These are phyloP conservation scores for Suhomyces tanzawaensis DNA, from an alignment of 805 yeast genomes.

Conservation along the genomic window DNA sequence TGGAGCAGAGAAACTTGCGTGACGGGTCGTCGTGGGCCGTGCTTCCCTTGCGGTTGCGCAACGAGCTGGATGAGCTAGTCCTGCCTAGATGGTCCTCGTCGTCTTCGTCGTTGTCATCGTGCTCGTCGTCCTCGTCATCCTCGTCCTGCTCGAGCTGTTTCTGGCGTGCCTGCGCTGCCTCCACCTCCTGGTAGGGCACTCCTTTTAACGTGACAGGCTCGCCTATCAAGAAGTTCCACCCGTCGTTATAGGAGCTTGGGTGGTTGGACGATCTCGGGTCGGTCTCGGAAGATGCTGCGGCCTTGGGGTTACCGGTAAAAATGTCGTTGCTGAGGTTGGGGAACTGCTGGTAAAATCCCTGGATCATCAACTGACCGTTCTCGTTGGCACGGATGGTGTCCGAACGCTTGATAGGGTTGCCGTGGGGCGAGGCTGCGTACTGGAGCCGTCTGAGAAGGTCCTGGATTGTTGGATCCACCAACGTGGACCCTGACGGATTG, in stretches of 20 bases:
- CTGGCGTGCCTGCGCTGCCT: conserved; percentile 5
- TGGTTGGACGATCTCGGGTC: conserved; percentile 7
- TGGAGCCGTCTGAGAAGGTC: conserved; percentile 59
- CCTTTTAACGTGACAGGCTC: conserved; percentile 17
- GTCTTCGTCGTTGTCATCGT: conserved; percentile 4
- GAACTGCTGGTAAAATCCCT: conserved; percentile 39
- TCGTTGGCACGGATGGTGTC: conserved; percentile 34
- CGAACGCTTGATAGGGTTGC: conserved; percentile 43
- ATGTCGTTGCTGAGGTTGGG: conserved; percentile 44
- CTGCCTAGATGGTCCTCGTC: conserved; percentile 6
- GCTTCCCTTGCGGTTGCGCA: background rate
- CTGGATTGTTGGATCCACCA: conserved; percentile 62
- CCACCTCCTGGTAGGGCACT: conserved; percentile 1
- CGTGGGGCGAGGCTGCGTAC: conserved; percentile 59
- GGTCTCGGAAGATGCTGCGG: background rate
- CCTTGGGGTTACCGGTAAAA: conserved; percentile 19
- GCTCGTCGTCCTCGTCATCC: conserved; percentile 7
- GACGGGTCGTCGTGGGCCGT: conserved; percentile 10
- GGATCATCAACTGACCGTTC: conserved; percentile 43
- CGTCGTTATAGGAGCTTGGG: conserved; percentile 22
- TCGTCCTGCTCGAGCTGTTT: conserved; percentile 6
- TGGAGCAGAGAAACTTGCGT: conserved; percentile 53
- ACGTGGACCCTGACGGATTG: conserved; percentile 23
- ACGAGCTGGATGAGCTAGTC: background rate
- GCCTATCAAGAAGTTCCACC: conserved; percentile 34